Conservation (phyloP, 495 filamentous ascomycete species). For the Chaetomium fimeti region DNA sequence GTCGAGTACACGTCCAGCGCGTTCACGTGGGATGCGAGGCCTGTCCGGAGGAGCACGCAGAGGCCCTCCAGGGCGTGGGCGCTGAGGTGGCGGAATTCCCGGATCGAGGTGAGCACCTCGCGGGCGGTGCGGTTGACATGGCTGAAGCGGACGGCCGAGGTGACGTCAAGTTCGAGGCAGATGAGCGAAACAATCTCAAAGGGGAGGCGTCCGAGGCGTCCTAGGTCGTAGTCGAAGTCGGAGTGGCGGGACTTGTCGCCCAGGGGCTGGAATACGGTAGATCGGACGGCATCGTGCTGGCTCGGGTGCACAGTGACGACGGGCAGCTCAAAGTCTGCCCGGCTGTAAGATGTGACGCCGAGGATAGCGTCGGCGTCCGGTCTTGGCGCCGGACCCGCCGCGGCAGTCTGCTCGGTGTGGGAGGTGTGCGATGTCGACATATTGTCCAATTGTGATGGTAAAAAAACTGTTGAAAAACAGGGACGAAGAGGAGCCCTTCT, state of each 20-base stretch:
- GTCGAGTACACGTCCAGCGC: neutral
- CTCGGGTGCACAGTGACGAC: constrained; percentile 11
- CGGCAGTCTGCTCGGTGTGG: neutral
- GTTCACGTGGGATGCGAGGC: neutral
- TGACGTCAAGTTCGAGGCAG: constrained; percentile 15
- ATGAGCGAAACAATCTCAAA: constrained; percentile 18
- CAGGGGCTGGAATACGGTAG: constrained; percentile 5
- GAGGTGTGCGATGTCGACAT: constrained; percentile 1
- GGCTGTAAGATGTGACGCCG: constrained; percentile 9
- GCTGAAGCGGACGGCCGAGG: constrained; percentile 12
- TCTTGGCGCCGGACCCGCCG: constrained; percentile 5
- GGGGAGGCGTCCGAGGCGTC: constrained; percentile 6
- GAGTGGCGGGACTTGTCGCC: neutral
- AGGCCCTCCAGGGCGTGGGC: constrained; percentile 7
- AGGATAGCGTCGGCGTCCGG: constrained; percentile 15
- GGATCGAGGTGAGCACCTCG: constrained; percentile 14
- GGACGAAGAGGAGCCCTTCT: neutral
- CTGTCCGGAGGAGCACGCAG: constrained; percentile 6
- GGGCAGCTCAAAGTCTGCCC: constrained; percentile 3
- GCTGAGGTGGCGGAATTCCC: constrained; percentile 8
- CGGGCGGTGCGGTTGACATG: constrained; percentile 17
- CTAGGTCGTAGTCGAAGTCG: constrained; percentile 1
- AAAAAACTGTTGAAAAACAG: neutral
- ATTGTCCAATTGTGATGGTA: neutral
- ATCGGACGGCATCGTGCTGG: constrained; percentile 15